Base-by-base conservation (phyloP, 805 yeast genomes). In the Candida parachauliodes region DNA sequence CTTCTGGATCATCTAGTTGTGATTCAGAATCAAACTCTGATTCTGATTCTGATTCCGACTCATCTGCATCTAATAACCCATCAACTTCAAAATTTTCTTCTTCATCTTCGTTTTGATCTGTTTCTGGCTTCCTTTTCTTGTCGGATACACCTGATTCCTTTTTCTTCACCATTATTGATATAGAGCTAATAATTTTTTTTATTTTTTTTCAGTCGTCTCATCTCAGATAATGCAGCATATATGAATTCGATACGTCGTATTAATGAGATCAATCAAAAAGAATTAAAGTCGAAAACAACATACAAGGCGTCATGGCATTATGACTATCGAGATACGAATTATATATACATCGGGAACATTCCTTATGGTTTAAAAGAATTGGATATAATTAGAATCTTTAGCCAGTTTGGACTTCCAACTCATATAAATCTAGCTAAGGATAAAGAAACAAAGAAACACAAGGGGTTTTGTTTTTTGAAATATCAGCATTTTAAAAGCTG, bases 391-490 rank as follows among this genome's bases (percentile, higher is more conserved):
- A 72, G 79, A 0, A 76, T 89, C 22, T 91, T 91, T 55, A 83
- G 95, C 2, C 97, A 91, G 52, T 91, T 76, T 57, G 98, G 98
- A 0, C 73, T 80, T 14, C 96, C 96, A 0, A 82, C 83, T 0
- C 85, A 83, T 48, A 54, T 91, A 24, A 77, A 81, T 36, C 62
- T 89, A 36, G 73, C 77, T 18, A 71, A 91, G 41, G 91, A 87
- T 51, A 68, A 65, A 40, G 74, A 59, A 11, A 46, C 48, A 8
- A 44, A 44, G 2, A 37, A 68, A 2, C 24, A 29, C 25, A 32
- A 38, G 38, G 93, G 95, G 5, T 86, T 81, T 66, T 93, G 83
- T 3, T 88, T 80, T 62, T 57, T 91, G 46, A 85, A 87, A 57
- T 91, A 86, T 51, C 91, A 83, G 47, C 87, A 85, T 48, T 86